These are phyloP conservation scores for Neoboletus brunneissimus DNA, from an alignment of 768 basidiomycete species.

Conservation along the genomic window DNA sequence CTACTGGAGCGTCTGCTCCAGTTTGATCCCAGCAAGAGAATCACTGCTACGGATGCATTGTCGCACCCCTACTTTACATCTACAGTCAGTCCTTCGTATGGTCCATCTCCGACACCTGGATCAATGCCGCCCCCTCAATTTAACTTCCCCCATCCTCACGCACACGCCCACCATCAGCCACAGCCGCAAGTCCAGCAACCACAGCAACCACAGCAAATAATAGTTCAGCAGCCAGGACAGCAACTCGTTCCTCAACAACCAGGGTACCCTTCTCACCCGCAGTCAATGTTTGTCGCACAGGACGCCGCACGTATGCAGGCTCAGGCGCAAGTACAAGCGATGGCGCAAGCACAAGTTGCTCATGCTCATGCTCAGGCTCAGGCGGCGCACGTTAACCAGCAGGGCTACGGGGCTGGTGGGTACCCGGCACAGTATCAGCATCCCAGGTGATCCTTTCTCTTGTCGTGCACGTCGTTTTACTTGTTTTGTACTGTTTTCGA, in stretches of 20 bases:
- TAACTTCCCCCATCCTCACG: constrained; percentile 65
- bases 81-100: constrained; percentile 35
- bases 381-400: constrained; percentile 29
- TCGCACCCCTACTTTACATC: constrained; percentile 88
- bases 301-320: constrained; percentile 39
- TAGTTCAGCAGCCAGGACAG: constrained; percentile 39
- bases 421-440: constrained; percentile 35
- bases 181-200: constrained; percentile 43
- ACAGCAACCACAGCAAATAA: constrained; percentile 39
- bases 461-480: not conserved
- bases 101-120: constrained; percentile 40
- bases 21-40: constrained; percentile 90
- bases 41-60: constrained; percentile 88
- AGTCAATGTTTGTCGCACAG: constrained; percentile 32
- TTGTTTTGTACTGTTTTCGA: constrained; percentile 16
- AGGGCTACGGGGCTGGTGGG: constrained; percentile 27
- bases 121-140: constrained; percentile 68
- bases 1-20: constrained; percentile 92
- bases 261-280: constrained; percentile 32
- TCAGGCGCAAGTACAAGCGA: constrained; percentile 41
- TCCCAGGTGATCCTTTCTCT: constrained; percentile 19
- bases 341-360: constrained; percentile 40
- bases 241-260: constrained; percentile 36
- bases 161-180: constrained; percentile 47
- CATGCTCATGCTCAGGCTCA: constrained; percentile 43